Percentiles rank a stretch among this genome's conserved stretches.
These are phyloP conservation scores for Arctostaphylos glauca DNA, from an alignment of 148 eudicot species.

Conservation along the genomic window DNA sequence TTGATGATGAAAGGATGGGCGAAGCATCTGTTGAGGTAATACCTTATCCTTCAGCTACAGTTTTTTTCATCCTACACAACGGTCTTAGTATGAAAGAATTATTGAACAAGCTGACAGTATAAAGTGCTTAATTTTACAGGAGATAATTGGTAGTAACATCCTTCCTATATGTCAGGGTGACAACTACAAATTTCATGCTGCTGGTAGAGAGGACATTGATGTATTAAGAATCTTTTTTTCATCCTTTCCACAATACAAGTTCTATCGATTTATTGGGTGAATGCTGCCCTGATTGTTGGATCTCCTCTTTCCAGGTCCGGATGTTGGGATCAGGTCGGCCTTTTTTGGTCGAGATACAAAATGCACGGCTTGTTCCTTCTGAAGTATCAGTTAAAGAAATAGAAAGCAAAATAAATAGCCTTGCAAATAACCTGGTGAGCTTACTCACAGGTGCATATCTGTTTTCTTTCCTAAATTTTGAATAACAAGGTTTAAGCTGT, in stretches of 20 bases:
- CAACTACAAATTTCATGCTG: conserved; percentile 94
- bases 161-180: conserved; percentile 80
- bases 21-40: conserved; percentile 96
- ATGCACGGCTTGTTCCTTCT: conserved; percentile 70
- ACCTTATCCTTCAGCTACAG: conserved; percentile 4
- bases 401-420: conserved; percentile 67
- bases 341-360: conserved; percentile 86
- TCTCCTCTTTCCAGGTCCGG: conserved; percentile 62
- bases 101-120: conserved; percentile 11
- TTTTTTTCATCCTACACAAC: neutral
- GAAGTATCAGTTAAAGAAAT: conserved; percentile 57
- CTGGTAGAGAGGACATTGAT: conserved; percentile 99
- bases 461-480: neutral
- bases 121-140: conserved; percentile 45
- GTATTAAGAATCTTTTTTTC: conserved; percentile 44
- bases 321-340: conserved; percentile 98
- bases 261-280: conserved; percentile 10
- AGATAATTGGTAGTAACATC: conserved; percentile 63
- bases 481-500: neutral
- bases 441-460: neutral
- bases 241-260: conserved; percentile 6
- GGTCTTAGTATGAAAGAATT: neutral
- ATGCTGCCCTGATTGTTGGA: conserved; percentile 14
- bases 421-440: conserved; percentile 61
- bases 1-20: conserved; percentile 96